Percentiles rank a stretch among this genome's conserved stretches.
These are phyloP conservation scores for Castanea sativa DNA, from an alignment of 306 rosid genomes.

Conservation along the genomic window DNA sequence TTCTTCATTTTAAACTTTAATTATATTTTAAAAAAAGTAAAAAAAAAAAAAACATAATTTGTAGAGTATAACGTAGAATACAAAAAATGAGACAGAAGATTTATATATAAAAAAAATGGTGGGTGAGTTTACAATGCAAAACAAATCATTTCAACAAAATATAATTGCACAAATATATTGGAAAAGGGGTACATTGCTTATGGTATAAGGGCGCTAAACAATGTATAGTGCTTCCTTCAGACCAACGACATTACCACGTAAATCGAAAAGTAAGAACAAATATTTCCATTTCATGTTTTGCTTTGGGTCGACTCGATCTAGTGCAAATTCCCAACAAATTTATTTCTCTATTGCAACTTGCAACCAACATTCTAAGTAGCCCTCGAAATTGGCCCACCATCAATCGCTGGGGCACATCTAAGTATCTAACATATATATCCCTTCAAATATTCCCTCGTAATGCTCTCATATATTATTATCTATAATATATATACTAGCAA, in stretches of 20 bases:
- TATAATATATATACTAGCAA: no score
- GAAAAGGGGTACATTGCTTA: background rate
- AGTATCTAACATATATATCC: no score
- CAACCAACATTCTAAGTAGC: background rate
- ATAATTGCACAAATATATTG: background rate
- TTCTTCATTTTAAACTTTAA: no score
- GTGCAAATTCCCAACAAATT: background rate
- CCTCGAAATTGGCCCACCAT: background rate
- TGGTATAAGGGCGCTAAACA: background rate
- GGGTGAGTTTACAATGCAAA: no score
- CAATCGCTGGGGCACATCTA: no score
- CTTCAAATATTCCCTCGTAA: no score
- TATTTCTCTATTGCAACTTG: background rate
- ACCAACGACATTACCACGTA: constrained; percentile 34
- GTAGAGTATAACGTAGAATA: no score
- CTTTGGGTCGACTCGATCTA: background rate
- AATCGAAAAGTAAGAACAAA: constrained; percentile 28
- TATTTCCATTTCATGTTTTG: constrained; percentile 21
- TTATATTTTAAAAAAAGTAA: no score
- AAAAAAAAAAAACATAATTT: no score
- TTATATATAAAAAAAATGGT: no score
- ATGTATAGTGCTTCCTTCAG: constrained; percentile 41
- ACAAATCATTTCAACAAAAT: background rate
- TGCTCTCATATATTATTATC: no score
- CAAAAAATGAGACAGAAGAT: no score